Evolutionary conservation across 139 green algal species (phyloP).

Genomic region (Closterium sp.): DNA sequence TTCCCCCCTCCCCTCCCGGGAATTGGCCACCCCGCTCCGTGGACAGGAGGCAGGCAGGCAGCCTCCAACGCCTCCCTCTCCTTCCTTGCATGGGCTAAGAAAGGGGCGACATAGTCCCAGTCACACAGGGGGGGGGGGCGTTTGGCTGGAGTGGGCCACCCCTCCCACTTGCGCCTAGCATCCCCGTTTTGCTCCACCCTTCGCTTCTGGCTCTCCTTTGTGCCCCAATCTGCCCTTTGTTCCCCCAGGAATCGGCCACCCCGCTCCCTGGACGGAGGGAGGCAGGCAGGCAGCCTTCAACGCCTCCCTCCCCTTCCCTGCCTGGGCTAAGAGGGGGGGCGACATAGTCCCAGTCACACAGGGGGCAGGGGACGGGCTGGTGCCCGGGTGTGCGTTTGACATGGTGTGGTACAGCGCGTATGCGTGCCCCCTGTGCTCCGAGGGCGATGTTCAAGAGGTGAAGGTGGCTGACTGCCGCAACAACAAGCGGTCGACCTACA

Average conservation of each 20-base stretch:
- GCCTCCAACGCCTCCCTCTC: not conserved
- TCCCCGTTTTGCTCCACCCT: too few relatives aligned
- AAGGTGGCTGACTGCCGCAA: not conserved
- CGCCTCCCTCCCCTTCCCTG: not conserved
- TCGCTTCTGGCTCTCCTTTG: too few relatives aligned
- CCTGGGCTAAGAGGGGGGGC: not conserved
- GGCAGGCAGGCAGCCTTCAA: not conserved
- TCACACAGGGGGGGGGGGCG: too few relatives aligned
- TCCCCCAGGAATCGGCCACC: not conserved
- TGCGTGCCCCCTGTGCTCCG: too few relatives aligned
- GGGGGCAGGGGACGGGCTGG: not conserved
- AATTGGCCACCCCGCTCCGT: not conserved
- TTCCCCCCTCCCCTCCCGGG: too few relatives aligned
- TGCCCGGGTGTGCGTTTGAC: not conserved
- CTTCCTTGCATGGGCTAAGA: not conserved
- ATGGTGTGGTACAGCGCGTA: constrained; percentile 29
- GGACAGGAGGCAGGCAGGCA: not conserved
- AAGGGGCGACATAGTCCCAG: too few relatives aligned
- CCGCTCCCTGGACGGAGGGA: not conserved
- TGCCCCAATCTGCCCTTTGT: too few relatives aligned
- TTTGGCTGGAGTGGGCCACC: too few relatives aligned
- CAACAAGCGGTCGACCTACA: constrained; percentile 1
- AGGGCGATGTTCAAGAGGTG: constrained; percentile 4
- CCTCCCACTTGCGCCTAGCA: too few relatives aligned
- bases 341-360: not conserved